Evolutionary conservation across 176 grass and related monocot genomes (phyloP), one percentile per base, ranked within the genome.

Genomic region (Hordeum marinum): DNA sequence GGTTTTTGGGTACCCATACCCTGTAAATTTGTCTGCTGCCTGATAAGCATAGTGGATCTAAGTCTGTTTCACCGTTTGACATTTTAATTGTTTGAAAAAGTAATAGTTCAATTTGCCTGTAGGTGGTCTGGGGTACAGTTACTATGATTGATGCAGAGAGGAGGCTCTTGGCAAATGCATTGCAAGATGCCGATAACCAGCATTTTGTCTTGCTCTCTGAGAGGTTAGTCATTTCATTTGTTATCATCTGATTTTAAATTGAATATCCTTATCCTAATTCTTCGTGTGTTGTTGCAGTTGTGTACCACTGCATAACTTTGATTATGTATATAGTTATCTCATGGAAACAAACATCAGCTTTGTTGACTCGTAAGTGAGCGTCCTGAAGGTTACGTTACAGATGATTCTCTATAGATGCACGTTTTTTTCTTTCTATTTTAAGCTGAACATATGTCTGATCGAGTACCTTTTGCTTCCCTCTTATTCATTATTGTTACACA

Each of bases 271-370:
- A 71, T 76, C 50, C 85, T 91, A 77, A 84, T 63, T 62, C 52
- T 70, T 43, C 23, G 41, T 91, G 76, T 80, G 20, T 84, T 18
- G 11, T 77, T 88, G 79, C 90, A 99, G 97, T 59, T 99, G 97
- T 87, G 90, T 96, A 64, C 97, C 97, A 72, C 86, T 99, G 67
- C 94, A 99, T 85, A 99, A 96, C 85, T 96, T 99, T 20, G 97
- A 99, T 86, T 99, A 99, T 92, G 80, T 99, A 60, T 96, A 96
- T 91, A 93, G 88, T 81, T 99, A 96, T 96, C 86, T 99, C 25
- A 82, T 89, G 94, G 97, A 90, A 74, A 99, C 94, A 79, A 99
- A 99, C 26, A 83, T 96, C 84, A 99, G 97, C 90, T 99, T 99
- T 92, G 48, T 99, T 92, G 97, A 99, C 85, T 94, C 94, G 97